Evolutionary conservation across 2,329 filamentous ascomycete species (phyloP).

Genomic region (Colletotrichum phormii): DNA sequence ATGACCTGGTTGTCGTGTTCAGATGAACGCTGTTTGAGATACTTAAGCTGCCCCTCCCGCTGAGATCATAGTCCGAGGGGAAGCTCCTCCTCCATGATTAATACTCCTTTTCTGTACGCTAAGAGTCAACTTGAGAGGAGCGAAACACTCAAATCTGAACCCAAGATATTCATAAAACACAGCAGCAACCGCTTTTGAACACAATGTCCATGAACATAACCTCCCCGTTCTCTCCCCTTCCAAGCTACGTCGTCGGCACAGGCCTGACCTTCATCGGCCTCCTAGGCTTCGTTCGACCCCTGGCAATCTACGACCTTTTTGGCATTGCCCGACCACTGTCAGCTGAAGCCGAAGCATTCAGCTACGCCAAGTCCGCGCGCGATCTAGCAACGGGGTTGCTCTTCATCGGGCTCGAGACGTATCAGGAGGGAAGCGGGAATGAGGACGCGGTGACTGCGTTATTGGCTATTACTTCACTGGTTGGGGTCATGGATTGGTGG

Average conservation of each 20-base stretch:
- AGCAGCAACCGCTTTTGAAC: background rate
- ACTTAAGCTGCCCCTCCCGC: conserved; percentile 8
- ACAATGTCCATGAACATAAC: background rate
- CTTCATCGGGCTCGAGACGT: conserved; percentile 33
- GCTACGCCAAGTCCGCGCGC: conserved; percentile 23
- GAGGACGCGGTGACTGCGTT: conserved; percentile 34
- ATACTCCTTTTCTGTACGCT: background rate
- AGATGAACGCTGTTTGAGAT: conserved; percentile 16
- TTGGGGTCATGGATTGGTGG: conserved; percentile 27
- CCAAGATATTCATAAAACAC: background rate
- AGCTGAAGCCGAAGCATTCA: conserved; percentile 1
- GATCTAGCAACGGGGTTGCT: conserved; percentile 17
- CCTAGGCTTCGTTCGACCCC: conserved; percentile 34
- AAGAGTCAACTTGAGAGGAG: too few relatives aligned
- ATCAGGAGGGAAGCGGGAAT: conserved; percentile 34
- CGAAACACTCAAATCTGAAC: background rate
- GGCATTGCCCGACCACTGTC: conserved; percentile 16
- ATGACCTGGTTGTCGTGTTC: conserved; percentile 9
- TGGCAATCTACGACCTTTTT: conserved; percentile 28
- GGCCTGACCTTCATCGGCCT: conserved; percentile 39
- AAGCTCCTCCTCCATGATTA: background rate
- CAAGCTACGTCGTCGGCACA: conserved; percentile 40
- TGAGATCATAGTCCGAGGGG: background rate
- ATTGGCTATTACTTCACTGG: conserved; percentile 10
- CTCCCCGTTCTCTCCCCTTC: conserved; percentile 27